Conservation (phyloP, 768 basidiomycete species). For the Guyanaporus albipodus region DNA sequence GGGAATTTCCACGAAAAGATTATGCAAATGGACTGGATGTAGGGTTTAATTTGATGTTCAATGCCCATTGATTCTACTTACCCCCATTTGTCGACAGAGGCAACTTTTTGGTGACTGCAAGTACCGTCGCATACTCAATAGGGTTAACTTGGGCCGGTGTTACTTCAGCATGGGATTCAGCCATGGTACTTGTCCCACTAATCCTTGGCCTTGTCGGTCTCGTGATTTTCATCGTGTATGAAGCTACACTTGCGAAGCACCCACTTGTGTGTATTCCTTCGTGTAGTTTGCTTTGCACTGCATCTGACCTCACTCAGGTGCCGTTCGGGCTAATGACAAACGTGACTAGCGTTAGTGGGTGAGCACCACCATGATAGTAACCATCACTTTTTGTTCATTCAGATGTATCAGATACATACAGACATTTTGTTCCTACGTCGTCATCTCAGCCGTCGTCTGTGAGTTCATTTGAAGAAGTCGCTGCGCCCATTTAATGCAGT, state of each 20-base stretch:
- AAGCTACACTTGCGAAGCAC: constrained; percentile 27
- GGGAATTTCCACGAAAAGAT: constrained; percentile 35
- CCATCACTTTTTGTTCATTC: not conserved
- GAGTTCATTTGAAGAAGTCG: not conserved
- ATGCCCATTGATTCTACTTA: not conserved
- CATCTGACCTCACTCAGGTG: constrained; percentile 3
- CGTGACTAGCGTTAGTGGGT: constrained; percentile 28
- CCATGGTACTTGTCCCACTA: constrained; percentile 39
- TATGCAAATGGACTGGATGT: constrained; percentile 43
- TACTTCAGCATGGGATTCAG: constrained; percentile 39
- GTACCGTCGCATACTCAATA: constrained; percentile 34
- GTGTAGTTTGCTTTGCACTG: not conserved
- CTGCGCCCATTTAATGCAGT: not conserved
- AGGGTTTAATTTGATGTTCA: constrained; percentile 6
- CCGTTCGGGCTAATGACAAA: constrained; percentile 24
- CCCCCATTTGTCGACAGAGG: constrained; percentile 29
- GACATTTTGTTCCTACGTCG: constrained; percentile 19
- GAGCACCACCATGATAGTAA: not conserved
- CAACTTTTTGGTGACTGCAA: constrained; percentile 38
- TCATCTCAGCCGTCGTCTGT: constrained; percentile 18
- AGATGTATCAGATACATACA: constrained; percentile 23
- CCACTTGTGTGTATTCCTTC: constrained; percentile 27
- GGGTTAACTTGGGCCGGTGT: constrained; percentile 49
- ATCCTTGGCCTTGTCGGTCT: constrained; percentile 40
- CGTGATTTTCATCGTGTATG: constrained; percentile 37